Evolutionary conservation across 1,139 yeast species (phyloP).

Genomic region (Protomyces pachydermus): DNA sequence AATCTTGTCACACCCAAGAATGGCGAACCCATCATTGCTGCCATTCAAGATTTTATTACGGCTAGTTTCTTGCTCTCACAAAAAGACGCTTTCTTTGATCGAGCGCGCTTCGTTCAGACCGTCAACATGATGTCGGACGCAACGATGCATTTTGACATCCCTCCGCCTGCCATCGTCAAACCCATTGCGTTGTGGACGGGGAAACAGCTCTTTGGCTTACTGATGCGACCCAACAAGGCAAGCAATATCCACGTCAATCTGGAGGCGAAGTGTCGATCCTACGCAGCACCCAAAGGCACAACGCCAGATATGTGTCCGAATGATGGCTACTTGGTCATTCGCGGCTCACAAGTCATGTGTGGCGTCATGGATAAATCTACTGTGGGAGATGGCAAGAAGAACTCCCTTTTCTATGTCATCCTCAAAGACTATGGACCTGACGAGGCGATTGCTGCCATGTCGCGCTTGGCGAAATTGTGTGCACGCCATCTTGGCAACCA

Average conservation of each 20-base stretch:
- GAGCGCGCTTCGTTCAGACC: constrained; percentile 76
- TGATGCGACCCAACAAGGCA: constrained; percentile 72
- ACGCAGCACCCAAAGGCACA: constrained; percentile 58
- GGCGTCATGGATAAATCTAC: constrained; percentile 98
- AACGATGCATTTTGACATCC: constrained; percentile 75
- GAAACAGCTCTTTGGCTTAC: constrained; percentile 82
- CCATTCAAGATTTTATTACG: constrained; percentile 98
- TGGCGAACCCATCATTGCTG: constrained; percentile 99
- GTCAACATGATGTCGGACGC: constrained; percentile 97
- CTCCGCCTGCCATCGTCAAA: constrained; percentile 89
- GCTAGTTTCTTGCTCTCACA: constrained; percentile 90
- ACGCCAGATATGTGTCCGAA: constrained; percentile 97
- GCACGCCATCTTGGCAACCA: constrained; percentile 91
- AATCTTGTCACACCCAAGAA: constrained; percentile 92
- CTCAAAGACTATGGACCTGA: constrained; percentile 91
- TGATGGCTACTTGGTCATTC: constrained; percentile 85
- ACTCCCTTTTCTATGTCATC: constrained; percentile 91
- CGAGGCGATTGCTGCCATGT: constrained; percentile 95
- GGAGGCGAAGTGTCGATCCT: constrained; percentile 92
- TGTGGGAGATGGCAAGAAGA: constrained; percentile 96
- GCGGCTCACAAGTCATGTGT: constrained; percentile 82
- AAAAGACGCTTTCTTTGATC: constrained; percentile 86
- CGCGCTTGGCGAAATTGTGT: constrained; percentile 96
- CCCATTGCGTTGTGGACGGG: constrained; percentile 95
- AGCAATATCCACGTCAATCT: constrained; percentile 81